Conservation (phyloP, 23 red algal species). For the Gracilaria vermiculophylla region DNA sequence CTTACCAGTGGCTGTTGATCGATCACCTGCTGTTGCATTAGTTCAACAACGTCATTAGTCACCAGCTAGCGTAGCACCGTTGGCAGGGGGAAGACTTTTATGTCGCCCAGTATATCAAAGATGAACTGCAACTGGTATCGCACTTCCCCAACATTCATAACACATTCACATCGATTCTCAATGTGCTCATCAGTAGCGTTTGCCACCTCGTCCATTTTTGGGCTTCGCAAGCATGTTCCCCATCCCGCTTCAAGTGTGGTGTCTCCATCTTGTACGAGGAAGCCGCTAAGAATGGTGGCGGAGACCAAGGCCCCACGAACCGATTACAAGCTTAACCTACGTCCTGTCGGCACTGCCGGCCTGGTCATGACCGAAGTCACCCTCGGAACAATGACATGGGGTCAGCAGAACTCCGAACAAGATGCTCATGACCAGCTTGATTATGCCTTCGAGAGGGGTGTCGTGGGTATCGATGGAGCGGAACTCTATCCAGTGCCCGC, state of each 20-base stretch:
- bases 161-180: background rate
- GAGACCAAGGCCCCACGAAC: background rate
- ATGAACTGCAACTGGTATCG: background rate
- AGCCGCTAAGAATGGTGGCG: background rate
- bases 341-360: background rate
- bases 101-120: no score
- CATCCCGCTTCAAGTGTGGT: background rate
- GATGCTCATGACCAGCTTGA: constrained; percentile 85
- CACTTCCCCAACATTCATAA: background rate
- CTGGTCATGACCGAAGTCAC: constrained; percentile 33
- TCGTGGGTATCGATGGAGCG: constrained; percentile 87
- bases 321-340: background rate
- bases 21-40: no score
- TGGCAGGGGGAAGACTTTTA: no score
- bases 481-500: constrained; percentile 94
- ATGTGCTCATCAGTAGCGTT: background rate
- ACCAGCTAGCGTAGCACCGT: no score
- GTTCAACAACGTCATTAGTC: no score
- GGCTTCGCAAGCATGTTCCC: background rate
- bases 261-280: background rate
- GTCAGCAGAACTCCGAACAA: constrained; percentile 82
- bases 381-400: constrained; percentile 94
- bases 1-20: no score
- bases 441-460: constrained; percentile 67
- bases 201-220: background rate